Percentiles rank a stretch among this genome's conserved stretches.
Conservation (phyloP, 257 asterid species). For the Datura wrightii region DNA sequence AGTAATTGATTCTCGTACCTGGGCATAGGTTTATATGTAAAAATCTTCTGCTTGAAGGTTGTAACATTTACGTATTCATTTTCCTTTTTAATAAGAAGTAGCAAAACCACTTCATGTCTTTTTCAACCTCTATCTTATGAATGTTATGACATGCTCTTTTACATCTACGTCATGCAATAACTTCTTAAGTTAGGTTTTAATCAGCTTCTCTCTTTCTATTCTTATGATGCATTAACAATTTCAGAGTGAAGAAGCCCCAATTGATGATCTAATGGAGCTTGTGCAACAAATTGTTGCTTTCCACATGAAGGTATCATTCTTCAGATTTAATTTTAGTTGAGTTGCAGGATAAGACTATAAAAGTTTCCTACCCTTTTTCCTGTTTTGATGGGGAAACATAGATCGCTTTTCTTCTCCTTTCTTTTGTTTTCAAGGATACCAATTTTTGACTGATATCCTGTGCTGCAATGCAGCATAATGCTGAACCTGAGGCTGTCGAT, state of each 20-base stretch:
- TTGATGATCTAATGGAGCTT: slow-evolving; percentile 84
- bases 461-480: slow-evolving; percentile 78
- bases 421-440: not conserved
- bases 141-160: not conserved
- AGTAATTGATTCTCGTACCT: slow-evolving; percentile 14
- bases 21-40: not conserved
- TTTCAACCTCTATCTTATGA: not conserved
- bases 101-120: not conserved
- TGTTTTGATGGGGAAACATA: not conserved
- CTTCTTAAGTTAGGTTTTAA: not conserved
- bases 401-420: not conserved
- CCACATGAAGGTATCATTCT: slow-evolving; percentile 77
- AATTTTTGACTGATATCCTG: not conserved
- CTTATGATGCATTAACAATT: slow-evolving; percentile 32
- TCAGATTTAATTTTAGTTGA: slow-evolving; percentile 12
- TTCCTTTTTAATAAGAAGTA: not conserved
- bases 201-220: not conserved
- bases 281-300: slow-evolving; percentile 90
- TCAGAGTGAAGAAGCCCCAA: slow-evolving; percentile 63
- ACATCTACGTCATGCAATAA: not conserved
- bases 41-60: not conserved
- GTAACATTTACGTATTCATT: not conserved
- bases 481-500: slow-evolving; percentile 89
- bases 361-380: not conserved
- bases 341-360: slow-evolving; percentile 15